These are phyloP conservation scores for Vitis rotundifolia DNA, from an alignment of 164 flowering plant species.

Conservation along the genomic window DNA sequence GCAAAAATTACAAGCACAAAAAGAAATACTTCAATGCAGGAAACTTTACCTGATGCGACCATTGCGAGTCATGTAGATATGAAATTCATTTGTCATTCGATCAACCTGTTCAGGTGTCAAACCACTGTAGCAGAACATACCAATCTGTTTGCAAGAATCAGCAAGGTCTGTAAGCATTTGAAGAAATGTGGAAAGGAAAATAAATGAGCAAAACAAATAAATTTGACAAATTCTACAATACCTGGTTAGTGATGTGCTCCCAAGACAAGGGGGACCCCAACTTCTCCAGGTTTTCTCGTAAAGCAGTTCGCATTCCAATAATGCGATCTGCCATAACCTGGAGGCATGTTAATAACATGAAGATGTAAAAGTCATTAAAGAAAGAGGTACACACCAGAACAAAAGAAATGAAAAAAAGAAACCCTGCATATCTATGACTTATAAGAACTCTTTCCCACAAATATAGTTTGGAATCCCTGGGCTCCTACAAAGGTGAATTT, in stretches of 20 bases:
- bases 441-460: too few species aligned
- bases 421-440: too few species aligned
- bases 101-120: constrained; percentile 95
- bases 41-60: constrained; percentile 87
- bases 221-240: constrained; percentile 7
- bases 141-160: constrained; percentile 57
- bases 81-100: constrained; percentile 76
- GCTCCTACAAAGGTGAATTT: too few species aligned
- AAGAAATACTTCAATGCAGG: not conserved
- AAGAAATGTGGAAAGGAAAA: not conserved
- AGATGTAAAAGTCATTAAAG: not conserved
- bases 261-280: constrained; percentile 85
- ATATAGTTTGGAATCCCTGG: too few species aligned
- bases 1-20: not conserved
- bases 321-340: constrained; percentile 98
- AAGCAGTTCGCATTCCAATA: constrained; percentile 81
- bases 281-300: constrained; percentile 76
- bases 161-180: not conserved
- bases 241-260: constrained; percentile 97
- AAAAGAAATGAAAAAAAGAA: not conserved
- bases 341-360: not conserved
- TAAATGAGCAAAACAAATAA: not conserved
- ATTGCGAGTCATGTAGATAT: constrained; percentile 93
- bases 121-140: constrained; percentile 98
- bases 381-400: not conserved